Evolutionary conservation across 2,329 filamentous ascomycete genomes (phyloP).

Genomic region (Metarhizium guizhouense): DNA sequence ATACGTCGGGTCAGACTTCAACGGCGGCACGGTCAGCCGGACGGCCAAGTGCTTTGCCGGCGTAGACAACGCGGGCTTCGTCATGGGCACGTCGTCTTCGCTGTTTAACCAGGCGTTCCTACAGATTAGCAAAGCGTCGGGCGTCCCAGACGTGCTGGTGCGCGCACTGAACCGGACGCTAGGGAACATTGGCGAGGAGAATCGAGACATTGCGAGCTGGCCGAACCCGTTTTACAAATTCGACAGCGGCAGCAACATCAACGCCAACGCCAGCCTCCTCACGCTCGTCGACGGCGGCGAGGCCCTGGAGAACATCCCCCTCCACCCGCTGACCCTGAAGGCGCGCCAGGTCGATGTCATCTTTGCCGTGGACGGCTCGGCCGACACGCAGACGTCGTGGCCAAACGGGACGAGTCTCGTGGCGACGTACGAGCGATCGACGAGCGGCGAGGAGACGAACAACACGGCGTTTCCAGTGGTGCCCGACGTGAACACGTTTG

Average conservation of each 20-base stretch:
- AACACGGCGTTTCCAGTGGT: constrained; percentile 63
- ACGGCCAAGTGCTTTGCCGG: constrained; percentile 60
- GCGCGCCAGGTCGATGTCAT: constrained; percentile 67
- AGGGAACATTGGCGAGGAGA: constrained; percentile 40
- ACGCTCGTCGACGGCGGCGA: constrained; percentile 72
- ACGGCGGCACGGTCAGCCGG: constrained; percentile 46
- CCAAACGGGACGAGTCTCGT: constrained; percentile 70
- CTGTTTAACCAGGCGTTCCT: constrained; percentile 76
- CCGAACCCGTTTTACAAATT: constrained; percentile 71
- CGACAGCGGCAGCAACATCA: constrained; percentile 49
- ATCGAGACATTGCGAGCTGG: constrained; percentile 66
- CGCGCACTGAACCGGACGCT: constrained; percentile 45
- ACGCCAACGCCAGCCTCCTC: constrained; percentile 43
- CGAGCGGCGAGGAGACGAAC: constrained; percentile 39
- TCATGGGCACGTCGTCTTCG: constrained; percentile 79
- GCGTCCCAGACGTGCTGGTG: constrained; percentile 40
- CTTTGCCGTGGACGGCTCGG: constrained; percentile 71
- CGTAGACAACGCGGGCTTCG: constrained; percentile 72
- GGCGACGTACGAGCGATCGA: constrained; percentile 57
- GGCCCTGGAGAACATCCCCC: constrained; percentile 69
- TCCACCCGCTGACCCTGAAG: constrained; percentile 70
- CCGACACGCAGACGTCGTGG: constrained; percentile 61
- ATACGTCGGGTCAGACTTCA: constrained; percentile 67
- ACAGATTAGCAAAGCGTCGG: constrained; percentile 36
- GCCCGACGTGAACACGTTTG: constrained; percentile 67